phyloP scores from a whole-genome alignment of 306 rosid genomes.

The Pterocarpus santalinus region DNA sequence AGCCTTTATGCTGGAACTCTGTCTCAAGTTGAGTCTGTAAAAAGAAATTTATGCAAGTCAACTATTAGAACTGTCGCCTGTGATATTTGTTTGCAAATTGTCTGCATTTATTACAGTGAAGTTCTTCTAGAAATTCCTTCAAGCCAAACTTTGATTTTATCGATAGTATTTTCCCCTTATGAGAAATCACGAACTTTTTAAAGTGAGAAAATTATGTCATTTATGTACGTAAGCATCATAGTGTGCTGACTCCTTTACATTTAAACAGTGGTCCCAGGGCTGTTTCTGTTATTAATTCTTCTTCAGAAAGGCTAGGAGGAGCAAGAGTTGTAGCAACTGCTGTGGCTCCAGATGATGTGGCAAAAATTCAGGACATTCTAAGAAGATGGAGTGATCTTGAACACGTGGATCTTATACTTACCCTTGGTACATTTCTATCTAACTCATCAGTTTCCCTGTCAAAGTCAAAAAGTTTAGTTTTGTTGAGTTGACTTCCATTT shows the following conservation, averaged over 20 bases:
- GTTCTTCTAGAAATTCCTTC: conserved; percentile 6
- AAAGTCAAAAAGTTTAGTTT: neutral
- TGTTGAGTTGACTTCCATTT: conserved; percentile 37
- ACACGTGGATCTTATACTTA: conserved; percentile 83
- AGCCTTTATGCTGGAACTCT: conserved; percentile 7
- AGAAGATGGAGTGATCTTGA: conserved; percentile 83
- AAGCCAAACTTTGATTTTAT: conserved; percentile 21
- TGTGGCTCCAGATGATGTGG: conserved; percentile 79
- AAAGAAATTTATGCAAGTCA: neutral
- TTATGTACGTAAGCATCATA: conserved; percentile 32
- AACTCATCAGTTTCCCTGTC: conserved; percentile 18
- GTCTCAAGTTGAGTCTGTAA: neutral
- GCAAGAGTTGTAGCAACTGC: conserved; percentile 76
- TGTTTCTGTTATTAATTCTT: conserved; percentile 82
- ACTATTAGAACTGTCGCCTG: conserved; percentile 20
- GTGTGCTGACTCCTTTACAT: conserved; percentile 36
- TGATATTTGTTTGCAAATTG: neutral
- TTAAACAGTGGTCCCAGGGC: conserved; percentile 90
- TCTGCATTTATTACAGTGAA: conserved; percentile 17
- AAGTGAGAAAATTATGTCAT: conserved; percentile 11
- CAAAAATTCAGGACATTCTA: conserved; percentile 73
- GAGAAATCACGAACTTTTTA: conserved; percentile 28
- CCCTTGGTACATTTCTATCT: conserved; percentile 72
- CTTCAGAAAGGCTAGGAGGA: conserved; percentile 89
- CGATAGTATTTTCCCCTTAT: conserved; percentile 2